phyloP scores from a whole-genome alignment of 2,329 filamentous ascomycete genomes.

The Trichoderma sp. region DNA sequence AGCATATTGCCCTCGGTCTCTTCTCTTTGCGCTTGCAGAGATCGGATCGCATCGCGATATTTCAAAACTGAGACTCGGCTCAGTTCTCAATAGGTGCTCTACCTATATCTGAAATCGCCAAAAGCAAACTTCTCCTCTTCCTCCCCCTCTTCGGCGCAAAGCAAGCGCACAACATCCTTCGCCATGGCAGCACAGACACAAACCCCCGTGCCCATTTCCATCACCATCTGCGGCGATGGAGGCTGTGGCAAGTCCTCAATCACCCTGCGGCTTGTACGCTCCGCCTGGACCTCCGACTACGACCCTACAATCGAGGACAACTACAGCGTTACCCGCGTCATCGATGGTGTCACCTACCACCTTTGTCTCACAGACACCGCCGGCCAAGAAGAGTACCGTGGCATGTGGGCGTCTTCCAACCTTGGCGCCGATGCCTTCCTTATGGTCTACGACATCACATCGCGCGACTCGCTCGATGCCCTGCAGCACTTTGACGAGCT shows the following conservation, averaged over 20 bases:
- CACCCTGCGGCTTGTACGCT: conserved; percentile 76
- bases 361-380: conserved; percentile 79
- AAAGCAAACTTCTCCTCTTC: background rate
- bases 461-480: conserved; percentile 63
- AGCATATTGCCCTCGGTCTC: conserved; percentile 27
- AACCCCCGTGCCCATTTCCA: conserved; percentile 58
- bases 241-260: conserved; percentile 85
- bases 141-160: conserved; percentile 1
- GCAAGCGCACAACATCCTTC: background rate
- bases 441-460: conserved; percentile 85
- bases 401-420: conserved; percentile 80
- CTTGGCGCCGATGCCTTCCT: conserved; percentile 79
- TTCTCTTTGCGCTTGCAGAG: conserved; percentile 23
- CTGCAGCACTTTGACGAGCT: conserved; percentile 78
- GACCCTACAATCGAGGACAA: conserved; percentile 81
- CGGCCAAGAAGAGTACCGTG: conserved; percentile 86
- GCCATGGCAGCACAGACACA: conserved; percentile 8
- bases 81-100: background rate
- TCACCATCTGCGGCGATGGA: conserved; percentile 84
- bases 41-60: background rate
- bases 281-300: conserved; percentile 81
- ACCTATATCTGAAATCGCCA: background rate
- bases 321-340: conserved; percentile 75
- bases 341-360: conserved; percentile 79
- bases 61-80: background rate